Percentiles rank a stretch among this genome's conserved stretches.
Conservation (phyloP, 768 basidiomycete species). For the Naganishia vishniacii region DNA sequence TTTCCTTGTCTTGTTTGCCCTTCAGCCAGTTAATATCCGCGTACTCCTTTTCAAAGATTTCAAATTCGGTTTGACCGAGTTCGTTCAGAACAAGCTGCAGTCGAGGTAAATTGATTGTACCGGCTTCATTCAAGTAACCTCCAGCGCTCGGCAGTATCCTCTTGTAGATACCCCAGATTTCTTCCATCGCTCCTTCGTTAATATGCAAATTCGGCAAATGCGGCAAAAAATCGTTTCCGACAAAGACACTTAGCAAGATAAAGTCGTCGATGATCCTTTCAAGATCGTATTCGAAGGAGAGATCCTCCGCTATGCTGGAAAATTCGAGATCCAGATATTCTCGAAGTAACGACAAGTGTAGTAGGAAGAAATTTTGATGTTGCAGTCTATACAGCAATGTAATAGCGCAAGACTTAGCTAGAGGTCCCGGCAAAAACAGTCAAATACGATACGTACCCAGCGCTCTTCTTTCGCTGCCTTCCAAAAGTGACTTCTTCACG, state of each 20-base stretch:
- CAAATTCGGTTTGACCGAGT: constrained; percentile 79
- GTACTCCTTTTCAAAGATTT: constrained; percentile 85
- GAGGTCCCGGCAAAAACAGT: neutral
- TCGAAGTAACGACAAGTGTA: constrained; percentile 88
- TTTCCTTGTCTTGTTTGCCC: constrained; percentile 75
- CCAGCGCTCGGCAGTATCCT: constrained; percentile 66
- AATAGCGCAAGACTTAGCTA: constrained; percentile 23
- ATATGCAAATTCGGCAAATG: constrained; percentile 95
- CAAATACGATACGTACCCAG: constrained; percentile 51
- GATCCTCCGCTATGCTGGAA: constrained; percentile 52
- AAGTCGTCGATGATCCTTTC: constrained; percentile 98
- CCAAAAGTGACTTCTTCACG: constrained; percentile 99
- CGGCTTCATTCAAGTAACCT: constrained; percentile 88
- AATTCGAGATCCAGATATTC: constrained; percentile 98
- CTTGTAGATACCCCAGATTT: constrained; percentile 92
- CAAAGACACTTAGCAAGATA: constrained; percentile 89
- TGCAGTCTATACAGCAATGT: constrained; percentile 30
- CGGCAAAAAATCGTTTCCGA: constrained; percentile 96
- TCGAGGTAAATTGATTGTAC: constrained; percentile 69
- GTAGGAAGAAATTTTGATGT: constrained; percentile 81
- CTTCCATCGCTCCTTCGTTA: constrained; percentile 91
- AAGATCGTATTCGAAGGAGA: constrained; percentile 78
- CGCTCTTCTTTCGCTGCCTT: constrained; percentile 67
- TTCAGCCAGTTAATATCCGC: constrained; percentile 88
- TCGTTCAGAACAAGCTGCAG: constrained; percentile 83